Evolutionary conservation across 1,139 yeast species (phyloP).

Genomic region (Yamadazyma mexicana): DNA sequence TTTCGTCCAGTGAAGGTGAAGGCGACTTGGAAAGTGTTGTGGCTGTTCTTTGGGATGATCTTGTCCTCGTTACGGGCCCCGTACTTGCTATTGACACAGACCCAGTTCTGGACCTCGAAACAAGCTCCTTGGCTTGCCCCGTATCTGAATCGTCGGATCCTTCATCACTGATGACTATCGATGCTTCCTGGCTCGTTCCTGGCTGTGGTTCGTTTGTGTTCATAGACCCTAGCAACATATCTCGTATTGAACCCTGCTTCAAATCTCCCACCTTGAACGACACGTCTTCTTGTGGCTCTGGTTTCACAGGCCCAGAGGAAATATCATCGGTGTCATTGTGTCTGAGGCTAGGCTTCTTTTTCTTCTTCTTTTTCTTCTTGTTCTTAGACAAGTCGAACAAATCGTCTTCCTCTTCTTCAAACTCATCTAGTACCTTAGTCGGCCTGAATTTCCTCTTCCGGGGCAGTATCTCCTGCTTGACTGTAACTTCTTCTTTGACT

Average conservation of each 20-base stretch:
- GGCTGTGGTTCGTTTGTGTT: background rate
- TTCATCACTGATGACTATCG: background rate
- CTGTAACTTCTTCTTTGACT: too few species aligned
- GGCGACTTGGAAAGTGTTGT: too few species aligned
- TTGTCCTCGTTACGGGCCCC: too few species aligned
- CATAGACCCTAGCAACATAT: conserved; percentile 2
- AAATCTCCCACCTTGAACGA: background rate
- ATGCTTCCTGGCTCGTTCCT: too few species aligned
- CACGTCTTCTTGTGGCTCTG: background rate
- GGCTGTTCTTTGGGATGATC: too few species aligned
- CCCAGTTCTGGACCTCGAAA: too few species aligned
- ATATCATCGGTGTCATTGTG: too few species aligned
- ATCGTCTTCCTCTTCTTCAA: conserved; percentile 5
- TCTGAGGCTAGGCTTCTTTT: background rate
- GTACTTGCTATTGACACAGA: too few species aligned
- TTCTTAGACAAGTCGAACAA: conserved; percentile 1
- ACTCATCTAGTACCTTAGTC: too few species aligned
- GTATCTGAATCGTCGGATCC: background rate
- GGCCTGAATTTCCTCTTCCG: background rate
- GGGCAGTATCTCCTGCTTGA: background rate
- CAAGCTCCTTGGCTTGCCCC: background rate
- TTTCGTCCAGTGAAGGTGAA: too few species aligned
- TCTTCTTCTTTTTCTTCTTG: conserved; percentile 1
- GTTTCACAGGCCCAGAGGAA: too few species aligned
- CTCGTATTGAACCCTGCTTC: background rate